Percentiles rank a stretch among this genome's conserved stretches.
These are phyloP conservation scores for Agaricus subrufescens DNA, from an alignment of 768 basidiomycete genomes.

Conservation along the genomic window DNA sequence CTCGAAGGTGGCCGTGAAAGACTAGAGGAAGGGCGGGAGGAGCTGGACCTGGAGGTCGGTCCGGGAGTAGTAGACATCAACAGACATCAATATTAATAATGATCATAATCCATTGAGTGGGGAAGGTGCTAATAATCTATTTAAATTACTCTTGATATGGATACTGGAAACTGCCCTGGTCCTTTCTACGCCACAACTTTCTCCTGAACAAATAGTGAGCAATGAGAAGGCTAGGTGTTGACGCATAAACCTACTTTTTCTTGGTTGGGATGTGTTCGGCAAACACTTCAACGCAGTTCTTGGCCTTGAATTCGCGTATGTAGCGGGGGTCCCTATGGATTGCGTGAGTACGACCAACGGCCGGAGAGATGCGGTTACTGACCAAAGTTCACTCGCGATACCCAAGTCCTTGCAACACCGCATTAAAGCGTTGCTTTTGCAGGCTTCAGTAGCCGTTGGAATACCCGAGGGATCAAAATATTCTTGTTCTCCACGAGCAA, in stretches of 20 bases:
- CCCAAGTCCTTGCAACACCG: constrained; percentile 96
- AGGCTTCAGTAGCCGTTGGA: constrained; percentile 90
- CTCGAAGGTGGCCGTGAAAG: constrained; percentile 28
- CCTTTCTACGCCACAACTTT: constrained; percentile 88
- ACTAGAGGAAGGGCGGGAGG: constrained; percentile 43
- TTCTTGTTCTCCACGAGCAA: constrained; percentile 94
- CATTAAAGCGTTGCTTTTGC: constrained; percentile 97
- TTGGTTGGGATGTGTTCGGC: constrained; percentile 81
- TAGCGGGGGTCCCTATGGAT: constrained; percentile 85
- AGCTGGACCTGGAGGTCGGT: constrained; percentile 35
- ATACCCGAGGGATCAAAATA: constrained; percentile 91
- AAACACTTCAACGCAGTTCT: constrained; percentile 82
- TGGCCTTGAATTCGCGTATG: constrained; percentile 86
- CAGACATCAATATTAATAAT: not conserved
- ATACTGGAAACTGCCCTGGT: constrained; percentile 81
- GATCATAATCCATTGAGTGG: no score
- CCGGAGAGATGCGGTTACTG: constrained; percentile 13
- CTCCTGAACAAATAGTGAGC: constrained; percentile 45
- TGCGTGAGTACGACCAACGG: not conserved
- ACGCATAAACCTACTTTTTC: constrained; percentile 69
- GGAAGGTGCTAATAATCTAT: not conserved
- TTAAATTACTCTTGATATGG: constrained; percentile 70
- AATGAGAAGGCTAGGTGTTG: not conserved
- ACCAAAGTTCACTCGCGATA: constrained; percentile 96
- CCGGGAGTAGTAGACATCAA: constrained; percentile 18